Percentiles rank a stretch among this genome's conserved stretches.
Conservation (phyloP, 176 grass and related monocot genomes). For the Lolium perenne region DNA sequence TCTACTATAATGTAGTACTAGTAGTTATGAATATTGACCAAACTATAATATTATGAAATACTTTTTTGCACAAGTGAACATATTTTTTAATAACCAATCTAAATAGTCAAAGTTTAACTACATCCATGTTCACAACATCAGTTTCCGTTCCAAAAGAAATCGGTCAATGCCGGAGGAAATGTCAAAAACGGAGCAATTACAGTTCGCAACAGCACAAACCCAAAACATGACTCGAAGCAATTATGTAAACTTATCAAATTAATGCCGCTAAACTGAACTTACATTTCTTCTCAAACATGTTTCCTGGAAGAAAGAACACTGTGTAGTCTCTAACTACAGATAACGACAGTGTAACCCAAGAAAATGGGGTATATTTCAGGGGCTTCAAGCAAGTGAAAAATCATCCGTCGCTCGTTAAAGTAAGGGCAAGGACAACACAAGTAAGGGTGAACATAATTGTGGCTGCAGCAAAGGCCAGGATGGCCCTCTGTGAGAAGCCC, state of each 20-base stretch:
- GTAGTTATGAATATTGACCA: too few species aligned
- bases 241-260: neutral
- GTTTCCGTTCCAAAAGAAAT: too few species aligned
- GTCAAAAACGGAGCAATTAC: too few species aligned
- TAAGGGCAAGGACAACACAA: slow-evolving; percentile 72
- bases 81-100: too few species aligned
- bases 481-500: slow-evolving; percentile 54
- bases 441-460: slow-evolving; percentile 64
- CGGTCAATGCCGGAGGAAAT: too few species aligned
- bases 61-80: too few species aligned
- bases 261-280: neutral
- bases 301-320: slow-evolving; percentile 18
- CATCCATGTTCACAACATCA: too few species aligned
- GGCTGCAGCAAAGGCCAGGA: slow-evolving; percentile 64
- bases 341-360: neutral
- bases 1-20: too few species aligned
- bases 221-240: neutral
- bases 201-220: neutral
- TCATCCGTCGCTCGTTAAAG: slow-evolving; percentile 80
- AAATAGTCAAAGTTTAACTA: too few species aligned
- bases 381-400: slow-evolving; percentile 14
- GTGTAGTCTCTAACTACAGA: neutral
- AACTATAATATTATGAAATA: too few species aligned
- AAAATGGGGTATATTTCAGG: slow-evolving; percentile 10
- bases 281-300: neutral